Base-by-base conservation (phyloP, 306 rosid genomes). In the Vigna trinervia region DNA sequence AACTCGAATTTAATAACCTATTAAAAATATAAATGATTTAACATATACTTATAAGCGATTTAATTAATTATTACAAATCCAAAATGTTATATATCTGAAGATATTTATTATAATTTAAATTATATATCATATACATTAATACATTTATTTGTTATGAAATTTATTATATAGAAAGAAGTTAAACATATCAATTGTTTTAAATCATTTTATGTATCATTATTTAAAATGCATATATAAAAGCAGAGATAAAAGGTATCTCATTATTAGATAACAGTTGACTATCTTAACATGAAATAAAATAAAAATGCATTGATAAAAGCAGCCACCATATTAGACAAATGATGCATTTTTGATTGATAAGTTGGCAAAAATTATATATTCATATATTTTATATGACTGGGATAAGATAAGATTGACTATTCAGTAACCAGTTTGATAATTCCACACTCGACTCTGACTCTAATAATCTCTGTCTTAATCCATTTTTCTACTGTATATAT, bases 181-280 rank as follows among this genome's bases (percentile, higher is more conserved):
- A 26, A 26, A 26, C 3, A 50, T 0, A n/a, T 1, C 0, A 51
- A 8, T 8, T 52, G 4, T n/a, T n/a, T 45, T 45, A 12, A n/a
- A 4, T 51, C 1, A 51, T 51, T 51, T 50, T 8, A 36, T 23
- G 4, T 8, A 54, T 17, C 0, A 19, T 20, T 1, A 1, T 9
- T 41, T 41, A 41, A 9, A 41, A 41, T 9, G 3, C 46, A 8
- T 8, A 1, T 41, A 1, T 0, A 41, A 9, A 41, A 41, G 9
- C 5, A 7, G 12, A 12, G 6, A 15, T n/a, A 28, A 28, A 28
- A 10, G 2, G 5, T 28, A 5, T 5, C 1, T 15, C 1, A 17
- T 26, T 17, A 17, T 34, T 0, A 47, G 73, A 71, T 41, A 48
- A n/a, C 13, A 30, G 70, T 73, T 73, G 80, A 73, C 79, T 43